Percentiles rank a stretch among this genome's conserved stretches.
Conservation (phyloP, 2,329 filamentous ascomycete genomes). For the Laburnicola sp. region DNA sequence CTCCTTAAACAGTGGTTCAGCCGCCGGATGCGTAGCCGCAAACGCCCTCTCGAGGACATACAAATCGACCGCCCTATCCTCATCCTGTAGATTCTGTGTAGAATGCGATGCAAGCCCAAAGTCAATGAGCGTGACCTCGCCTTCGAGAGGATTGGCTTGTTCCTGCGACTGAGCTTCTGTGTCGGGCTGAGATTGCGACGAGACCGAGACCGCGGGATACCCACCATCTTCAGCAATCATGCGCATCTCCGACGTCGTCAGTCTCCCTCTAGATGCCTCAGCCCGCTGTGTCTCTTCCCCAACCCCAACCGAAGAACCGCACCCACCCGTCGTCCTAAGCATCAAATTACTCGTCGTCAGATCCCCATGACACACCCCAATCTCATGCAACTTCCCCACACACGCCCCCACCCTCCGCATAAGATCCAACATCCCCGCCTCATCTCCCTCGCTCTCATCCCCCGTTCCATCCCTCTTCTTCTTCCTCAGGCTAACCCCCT, state of each 20-base stretch:
- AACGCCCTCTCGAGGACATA: slow-evolving; percentile 96
- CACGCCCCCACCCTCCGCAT: slow-evolving; percentile 71
- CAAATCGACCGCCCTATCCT: slow-evolving; percentile 92
- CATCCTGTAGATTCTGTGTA: slow-evolving; percentile 76
- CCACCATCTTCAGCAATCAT: slow-evolving; percentile 25
- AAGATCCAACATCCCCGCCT: slow-evolving; percentile 51
- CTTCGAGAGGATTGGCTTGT: slow-evolving; percentile 51
- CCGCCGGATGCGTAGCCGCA: slow-evolving; percentile 87
- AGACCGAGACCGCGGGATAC: neutral
- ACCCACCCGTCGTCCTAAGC: slow-evolving; percentile 50
- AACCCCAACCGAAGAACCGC: neutral
- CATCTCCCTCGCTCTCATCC: slow-evolving; percentile 31
- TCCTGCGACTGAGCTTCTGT: slow-evolving; percentile 8
- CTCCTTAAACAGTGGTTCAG: slow-evolving; percentile 73
- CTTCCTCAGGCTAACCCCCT: slow-evolving; percentile 31
- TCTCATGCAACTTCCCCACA: slow-evolving; percentile 75
- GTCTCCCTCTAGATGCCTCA: slow-evolving; percentile 11
- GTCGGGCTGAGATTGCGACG: slow-evolving; percentile 8
- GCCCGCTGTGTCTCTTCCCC: neutral
- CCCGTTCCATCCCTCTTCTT: slow-evolving; percentile 20
- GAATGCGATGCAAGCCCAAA: slow-evolving; percentile 72
- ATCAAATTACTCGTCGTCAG: slow-evolving; percentile 98
- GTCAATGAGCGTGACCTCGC: slow-evolving; percentile 88
- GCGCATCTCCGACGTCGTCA: slow-evolving; percentile 26
- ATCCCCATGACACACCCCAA: slow-evolving; percentile 92